These are phyloP conservation scores for Casaregolazyma suthepensis DNA, from an alignment of 1,139 yeast genomes.

Conservation along the genomic window DNA sequence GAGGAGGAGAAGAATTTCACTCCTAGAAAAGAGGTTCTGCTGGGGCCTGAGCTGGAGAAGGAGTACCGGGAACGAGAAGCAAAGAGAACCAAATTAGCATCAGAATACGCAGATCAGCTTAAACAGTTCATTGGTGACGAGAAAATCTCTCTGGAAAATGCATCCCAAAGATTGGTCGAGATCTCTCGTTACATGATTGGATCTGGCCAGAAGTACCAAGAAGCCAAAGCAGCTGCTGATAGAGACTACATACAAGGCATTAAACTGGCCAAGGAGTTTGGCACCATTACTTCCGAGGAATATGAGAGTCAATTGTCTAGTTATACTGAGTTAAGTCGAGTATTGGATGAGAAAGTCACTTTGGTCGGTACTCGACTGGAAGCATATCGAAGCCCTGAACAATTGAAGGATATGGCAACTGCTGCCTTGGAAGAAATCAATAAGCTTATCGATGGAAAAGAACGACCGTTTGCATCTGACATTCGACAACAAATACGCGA, in stretches of 20 bases:
- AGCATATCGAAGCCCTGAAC: constrained; percentile 24
- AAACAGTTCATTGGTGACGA: constrained; percentile 25
- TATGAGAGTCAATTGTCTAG: constrained; percentile 29
- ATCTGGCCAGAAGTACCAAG: constrained; percentile 37
- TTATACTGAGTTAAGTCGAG: constrained; percentile 30
- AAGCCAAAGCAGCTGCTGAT: constrained; percentile 55
- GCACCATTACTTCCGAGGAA: constrained; percentile 18
- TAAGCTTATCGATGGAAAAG: constrained; percentile 7
- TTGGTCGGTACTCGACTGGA: constrained; percentile 23
- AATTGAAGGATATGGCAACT: constrained; percentile 20
- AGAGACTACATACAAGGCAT: constrained; percentile 48
- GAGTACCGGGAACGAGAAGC: constrained; percentile 37
- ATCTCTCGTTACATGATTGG: constrained; percentile 46
- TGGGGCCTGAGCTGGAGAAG: constrained; percentile 45
- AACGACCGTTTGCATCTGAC: constrained; percentile 25
- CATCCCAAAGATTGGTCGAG: constrained; percentile 46
- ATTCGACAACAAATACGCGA: constrained; percentile 30
- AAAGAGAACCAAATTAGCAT: constrained; percentile 30
- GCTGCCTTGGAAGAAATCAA: constrained; percentile 3
- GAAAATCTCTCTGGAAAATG: constrained; percentile 36
- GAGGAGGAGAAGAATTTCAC: constrained; percentile 49
- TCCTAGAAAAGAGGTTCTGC: constrained; percentile 58
- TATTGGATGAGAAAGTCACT: constrained; percentile 21
- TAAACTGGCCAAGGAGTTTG: constrained; percentile 43
- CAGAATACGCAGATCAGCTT: constrained; percentile 26